These are phyloP conservation scores for Talaromyces sp. DNA, from an alignment of 2,329 filamentous ascomycete species.

Conservation along the genomic window DNA sequence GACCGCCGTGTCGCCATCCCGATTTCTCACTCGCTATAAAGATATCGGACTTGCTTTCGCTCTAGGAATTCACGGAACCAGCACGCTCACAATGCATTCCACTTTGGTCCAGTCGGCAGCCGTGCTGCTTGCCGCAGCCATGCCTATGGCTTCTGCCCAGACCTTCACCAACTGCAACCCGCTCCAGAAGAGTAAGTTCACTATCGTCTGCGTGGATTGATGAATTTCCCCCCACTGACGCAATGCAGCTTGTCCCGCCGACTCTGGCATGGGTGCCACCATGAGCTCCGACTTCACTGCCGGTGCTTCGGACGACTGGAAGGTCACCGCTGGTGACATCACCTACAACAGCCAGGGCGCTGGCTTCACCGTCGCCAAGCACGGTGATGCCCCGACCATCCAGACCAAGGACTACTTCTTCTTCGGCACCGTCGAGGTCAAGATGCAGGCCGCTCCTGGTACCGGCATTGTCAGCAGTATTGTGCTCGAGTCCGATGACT, in stretches of 20 bases:
- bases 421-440: conserved; percentile 86
- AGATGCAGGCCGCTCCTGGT: conserved; percentile 79
- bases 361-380: conserved; percentile 69
- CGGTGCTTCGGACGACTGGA: conserved; percentile 65
- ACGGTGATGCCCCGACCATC: conserved; percentile 81
- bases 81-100: conserved; percentile 22
- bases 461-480: conserved; percentile 87
- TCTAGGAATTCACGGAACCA: background rate
- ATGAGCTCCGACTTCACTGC: conserved; percentile 36
- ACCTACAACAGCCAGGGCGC: conserved; percentile 67
- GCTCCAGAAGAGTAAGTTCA: conserved; percentile 22
- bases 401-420: conserved; percentile 94
- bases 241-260: conserved; percentile 55
- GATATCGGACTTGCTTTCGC: background rate
- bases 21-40: background rate
- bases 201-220: background rate
- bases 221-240: background rate
- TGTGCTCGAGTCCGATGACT: conserved; percentile 84
- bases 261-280: conserved; percentile 61
- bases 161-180: conserved; percentile 75
- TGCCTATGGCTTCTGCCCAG: conserved; percentile 52
- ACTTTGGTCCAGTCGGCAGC: conserved; percentile 23
- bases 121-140: conserved; percentile 21
- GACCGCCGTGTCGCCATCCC: background rate
- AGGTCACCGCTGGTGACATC: conserved; percentile 44